Percentiles rank a stretch among this genome's conserved stretches.
Evolutionary conservation across 2,329 filamentous ascomycete genomes (phyloP).

Genomic region (Penicillium paneum): DNA sequence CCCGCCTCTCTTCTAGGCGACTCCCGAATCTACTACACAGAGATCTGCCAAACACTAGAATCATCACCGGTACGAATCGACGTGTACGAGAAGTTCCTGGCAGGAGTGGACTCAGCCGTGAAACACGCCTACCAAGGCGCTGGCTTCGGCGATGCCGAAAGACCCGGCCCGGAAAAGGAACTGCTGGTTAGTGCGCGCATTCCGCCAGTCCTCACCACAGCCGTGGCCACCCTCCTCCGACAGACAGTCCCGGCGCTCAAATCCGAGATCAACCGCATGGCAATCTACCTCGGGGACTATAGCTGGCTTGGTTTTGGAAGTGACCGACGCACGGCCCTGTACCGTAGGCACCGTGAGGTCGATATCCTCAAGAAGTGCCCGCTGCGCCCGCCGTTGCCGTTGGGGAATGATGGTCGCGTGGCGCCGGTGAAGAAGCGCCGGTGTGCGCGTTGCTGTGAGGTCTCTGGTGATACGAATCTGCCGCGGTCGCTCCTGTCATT

Average conservation of each 20-base stretch:
- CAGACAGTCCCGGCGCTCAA: constrained; percentile 56
- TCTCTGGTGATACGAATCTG: constrained; percentile 61
- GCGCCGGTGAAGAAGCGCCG: constrained; percentile 37
- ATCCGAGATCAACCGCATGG: constrained; percentile 60
- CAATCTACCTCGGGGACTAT: constrained; percentile 71
- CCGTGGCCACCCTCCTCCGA: constrained; percentile 49
- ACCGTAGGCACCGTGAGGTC: constrained; percentile 58
- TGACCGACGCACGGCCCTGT: constrained; percentile 56
- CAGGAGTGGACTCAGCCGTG: constrained; percentile 65
- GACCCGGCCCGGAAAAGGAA: constrained; percentile 51
- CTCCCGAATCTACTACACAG: constrained; percentile 46
- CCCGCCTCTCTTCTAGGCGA: constrained; percentile 41
- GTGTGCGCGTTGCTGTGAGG: constrained; percentile 60
- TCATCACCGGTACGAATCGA: constrained; percentile 57
- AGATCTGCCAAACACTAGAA: constrained; percentile 53
- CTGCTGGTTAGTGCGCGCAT: constrained; percentile 53
- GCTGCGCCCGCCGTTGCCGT: constrained; percentile 16
- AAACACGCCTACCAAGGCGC: constrained; percentile 53
- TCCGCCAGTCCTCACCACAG: constrained; percentile 50
- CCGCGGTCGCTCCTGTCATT: constrained; percentile 37
- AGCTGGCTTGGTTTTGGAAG: constrained; percentile 64
- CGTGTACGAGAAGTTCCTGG: constrained; percentile 63
- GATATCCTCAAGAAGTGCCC: constrained; percentile 56
- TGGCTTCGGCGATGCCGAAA: constrained; percentile 44
- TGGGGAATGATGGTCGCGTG: constrained; percentile 9